Evolutionary conservation across 176 grass and related monocot genomes (phyloP), one percentile per base, ranked within the genome.

Genomic region (Poa annua): DNA sequence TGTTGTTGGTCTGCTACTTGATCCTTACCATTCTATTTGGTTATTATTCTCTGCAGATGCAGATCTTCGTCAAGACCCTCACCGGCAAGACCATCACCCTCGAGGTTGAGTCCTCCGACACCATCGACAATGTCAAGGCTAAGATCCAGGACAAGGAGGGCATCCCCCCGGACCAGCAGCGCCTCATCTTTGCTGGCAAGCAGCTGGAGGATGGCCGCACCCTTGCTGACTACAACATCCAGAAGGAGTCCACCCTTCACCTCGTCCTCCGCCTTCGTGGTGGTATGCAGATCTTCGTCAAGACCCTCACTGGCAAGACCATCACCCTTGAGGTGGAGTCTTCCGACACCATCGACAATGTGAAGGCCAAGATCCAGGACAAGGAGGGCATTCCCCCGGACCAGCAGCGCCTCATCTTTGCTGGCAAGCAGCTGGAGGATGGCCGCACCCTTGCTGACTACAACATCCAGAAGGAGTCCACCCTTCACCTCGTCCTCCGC

Each of bases 131-230:
- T 0, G 67, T 71, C 0, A 94, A 94, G 85, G 92, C 92, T 0
- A 94, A 94, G 80, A 94, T 94, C 24, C 92, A 94, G 72, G 89
- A 94, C 77, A 94, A 94, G 86, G 92, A 94, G 65, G 92, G 92
- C 0, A 94, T 94, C 0, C 92, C 92, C 4, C 92, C 89, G 2
- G 92, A 94, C 71, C 92, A 94, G 84, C 92, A 94, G 80, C 78
- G 92, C 3, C 71, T 94, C 0, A 94, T 94, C 59, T 94, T 94
- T 0, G 92, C 89, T 0, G 91, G 91, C 7, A 92, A 92, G 85
- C 91, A 92, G 69, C 88, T 93, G 0, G 91, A 93, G 75, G 91
- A 93, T 12, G 91, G 91, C 47, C 38, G 92, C 1, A 94, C 92
- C 33, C 63, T 94, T 0, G 92, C 92, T 0, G 92, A 94, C 50